Evolutionary conservation across 2,329 filamentous ascomycete species (phyloP).

Genomic region (Aspergillus viridinutans): DNA sequence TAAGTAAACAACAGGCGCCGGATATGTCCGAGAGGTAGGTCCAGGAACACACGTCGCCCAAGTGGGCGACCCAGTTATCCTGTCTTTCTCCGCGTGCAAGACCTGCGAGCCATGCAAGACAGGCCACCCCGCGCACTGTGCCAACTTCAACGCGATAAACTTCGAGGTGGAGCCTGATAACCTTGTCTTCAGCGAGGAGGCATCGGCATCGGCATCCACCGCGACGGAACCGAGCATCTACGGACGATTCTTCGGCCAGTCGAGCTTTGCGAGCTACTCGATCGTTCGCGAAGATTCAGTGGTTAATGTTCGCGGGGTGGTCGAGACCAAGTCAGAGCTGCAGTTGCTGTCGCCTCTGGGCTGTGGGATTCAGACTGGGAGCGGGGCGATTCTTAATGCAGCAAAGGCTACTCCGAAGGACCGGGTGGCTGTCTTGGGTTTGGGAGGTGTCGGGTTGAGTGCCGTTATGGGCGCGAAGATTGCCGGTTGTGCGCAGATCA

Average conservation of each 20-base stretch:
- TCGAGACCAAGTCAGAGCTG: conserved; percentile 29
- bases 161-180: conserved; percentile 20
- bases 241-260: conserved; percentile 48
- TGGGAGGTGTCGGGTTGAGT: conserved; percentile 46
- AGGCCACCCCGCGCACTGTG: conserved; percentile 47
- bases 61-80: conserved; percentile 45
- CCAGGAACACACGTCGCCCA: conserved; percentile 39
- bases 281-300: conserved; percentile 39
- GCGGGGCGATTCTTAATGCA: conserved; percentile 39
- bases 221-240: conserved; percentile 24
- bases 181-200: conserved; percentile 2
- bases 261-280: conserved; percentile 40
- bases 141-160: conserved; percentile 47
- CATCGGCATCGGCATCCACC: conserved; percentile 2
- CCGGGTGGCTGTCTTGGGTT: conserved; percentile 40
- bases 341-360: conserved; percentile 44
- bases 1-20: conserved; percentile 24
- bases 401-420: conserved; percentile 34
- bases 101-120: conserved; percentile 47
- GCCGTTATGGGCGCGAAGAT: conserved; percentile 50
- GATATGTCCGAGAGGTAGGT: conserved; percentile 47
- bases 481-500: conserved; percentile 34
- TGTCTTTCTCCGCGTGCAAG: conserved; percentile 47
- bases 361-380: conserved; percentile 46
- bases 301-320: conserved; percentile 40